These are phyloP conservation scores for Martiniozyma asiatica DNA, from an alignment of 1,139 yeast species.

Conservation along the genomic window DNA sequence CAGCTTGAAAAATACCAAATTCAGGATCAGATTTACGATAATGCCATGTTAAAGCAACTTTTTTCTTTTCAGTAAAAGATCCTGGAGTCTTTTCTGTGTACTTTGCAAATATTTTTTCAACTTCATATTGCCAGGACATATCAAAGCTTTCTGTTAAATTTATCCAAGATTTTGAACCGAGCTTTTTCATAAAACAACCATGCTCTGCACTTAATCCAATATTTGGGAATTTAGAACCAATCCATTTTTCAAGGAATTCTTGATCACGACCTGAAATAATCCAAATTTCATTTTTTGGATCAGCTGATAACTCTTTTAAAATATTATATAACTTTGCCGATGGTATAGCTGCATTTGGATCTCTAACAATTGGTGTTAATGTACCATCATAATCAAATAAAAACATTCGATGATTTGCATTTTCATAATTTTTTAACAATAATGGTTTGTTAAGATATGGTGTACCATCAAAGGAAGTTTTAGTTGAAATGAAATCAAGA, in stretches of 20 bases:
- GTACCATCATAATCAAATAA: slow-evolving; percentile 97
- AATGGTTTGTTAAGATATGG: slow-evolving; percentile 76
- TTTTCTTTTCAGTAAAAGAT: slow-evolving; percentile 72
- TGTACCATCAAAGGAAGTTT: slow-evolving; percentile 46
- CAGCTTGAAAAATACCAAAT: slow-evolving; percentile 78
- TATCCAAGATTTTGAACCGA: slow-evolving; percentile 56
- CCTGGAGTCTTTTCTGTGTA: slow-evolving; percentile 90
- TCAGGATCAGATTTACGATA: slow-evolving; percentile 92
- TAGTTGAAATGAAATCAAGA: slow-evolving; percentile 22
- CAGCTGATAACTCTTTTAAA: slow-evolving; percentile 49
- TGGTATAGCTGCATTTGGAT: slow-evolving; percentile 98
- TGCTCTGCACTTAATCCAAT: slow-evolving; percentile 93
- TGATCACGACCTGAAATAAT: slow-evolving; percentile 94
- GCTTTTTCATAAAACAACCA: slow-evolving; percentile 83
- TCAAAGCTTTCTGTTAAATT: slow-evolving; percentile 75
- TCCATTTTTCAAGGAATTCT: slow-evolving; percentile 77
- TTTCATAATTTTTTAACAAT: slow-evolving; percentile 45
- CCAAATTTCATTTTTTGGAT: slow-evolving; percentile 85
- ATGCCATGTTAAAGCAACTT: slow-evolving; percentile 97
- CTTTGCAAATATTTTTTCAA: slow-evolving; percentile 56
- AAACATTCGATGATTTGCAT: slow-evolving; percentile 61
- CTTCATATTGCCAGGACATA: slow-evolving; percentile 89
- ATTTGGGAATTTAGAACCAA: slow-evolving; percentile 48
- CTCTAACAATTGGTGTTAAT: slow-evolving; percentile 85
- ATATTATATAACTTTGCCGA: slow-evolving; percentile 56